Conservation (phyloP, 805 yeast genomes). For the Dipodascus albidus region DNA sequence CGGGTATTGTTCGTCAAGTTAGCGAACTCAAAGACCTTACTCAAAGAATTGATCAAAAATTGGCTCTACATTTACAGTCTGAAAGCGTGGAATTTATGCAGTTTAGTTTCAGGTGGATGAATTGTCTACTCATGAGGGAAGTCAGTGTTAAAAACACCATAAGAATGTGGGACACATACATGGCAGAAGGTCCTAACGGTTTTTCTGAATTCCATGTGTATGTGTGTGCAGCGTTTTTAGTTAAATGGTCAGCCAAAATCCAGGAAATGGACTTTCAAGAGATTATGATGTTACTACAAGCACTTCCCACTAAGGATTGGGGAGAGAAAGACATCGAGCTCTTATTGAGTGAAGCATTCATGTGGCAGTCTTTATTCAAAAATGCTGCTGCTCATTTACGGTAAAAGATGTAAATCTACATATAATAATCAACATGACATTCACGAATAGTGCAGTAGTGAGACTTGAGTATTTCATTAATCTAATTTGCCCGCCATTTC, state of each 20-base stretch:
- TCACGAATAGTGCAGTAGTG: background rate
- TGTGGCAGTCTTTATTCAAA: slow-evolving; percentile 90
- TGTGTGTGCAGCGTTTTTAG: slow-evolving; percentile 93
- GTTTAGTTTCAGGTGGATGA: slow-evolving; percentile 98
- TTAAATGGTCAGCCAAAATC: slow-evolving; percentile 72
- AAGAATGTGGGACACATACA: slow-evolving; percentile 96
- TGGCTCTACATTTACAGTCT: slow-evolving; percentile 59
- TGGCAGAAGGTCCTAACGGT: slow-evolving; percentile 46
- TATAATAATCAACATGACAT: background rate
- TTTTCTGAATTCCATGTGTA: slow-evolving; percentile 90
- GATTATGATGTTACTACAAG: slow-evolving; percentile 80
- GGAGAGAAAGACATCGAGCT: slow-evolving; percentile 81
- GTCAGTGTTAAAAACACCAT: slow-evolving; percentile 65
- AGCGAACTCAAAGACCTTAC: slow-evolving; percentile 67
- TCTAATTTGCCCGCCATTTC: background rate
- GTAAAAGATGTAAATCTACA: background rate
- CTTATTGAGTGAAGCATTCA: slow-evolving; percentile 87
- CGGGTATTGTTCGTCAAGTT: slow-evolving; percentile 91
- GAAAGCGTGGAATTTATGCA: slow-evolving; percentile 93
- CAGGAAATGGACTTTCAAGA: slow-evolving; percentile 89
- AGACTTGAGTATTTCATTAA: background rate
- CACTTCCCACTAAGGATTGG: slow-evolving; percentile 82
- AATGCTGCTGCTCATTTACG: slow-evolving; percentile 82
- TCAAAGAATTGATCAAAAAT: slow-evolving; percentile 62
- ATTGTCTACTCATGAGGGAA: slow-evolving; percentile 92